Evolutionary conservation across 2,329 filamentous ascomycete species (phyloP).

Genomic region (Exserohilum turcica): DNA sequence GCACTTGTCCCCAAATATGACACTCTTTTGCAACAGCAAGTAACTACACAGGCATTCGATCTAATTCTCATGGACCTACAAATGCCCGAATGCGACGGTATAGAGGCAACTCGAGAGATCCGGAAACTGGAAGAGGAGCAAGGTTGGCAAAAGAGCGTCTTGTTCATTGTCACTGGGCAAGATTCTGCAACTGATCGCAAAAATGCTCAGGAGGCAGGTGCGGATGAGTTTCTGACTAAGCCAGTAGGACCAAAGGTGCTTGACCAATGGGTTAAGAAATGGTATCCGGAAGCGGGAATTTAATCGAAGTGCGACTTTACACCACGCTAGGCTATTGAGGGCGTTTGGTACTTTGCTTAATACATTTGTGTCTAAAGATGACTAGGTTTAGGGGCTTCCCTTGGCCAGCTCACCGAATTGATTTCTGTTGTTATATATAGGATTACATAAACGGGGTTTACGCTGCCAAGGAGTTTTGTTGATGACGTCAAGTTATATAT

Average conservation of each 20-base stretch:
- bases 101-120: conserved; percentile 44
- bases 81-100: conserved; percentile 49
- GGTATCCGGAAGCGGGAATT: conserved; percentile 23
- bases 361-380: neutral
- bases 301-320: neutral
- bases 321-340: no score
- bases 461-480: no score
- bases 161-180: conserved; percentile 46
- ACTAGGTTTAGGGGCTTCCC: neutral
- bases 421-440: neutral
- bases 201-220: conserved; percentile 34
- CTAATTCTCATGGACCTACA: conserved; percentile 51
- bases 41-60: conserved; percentile 28
- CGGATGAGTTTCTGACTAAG: conserved; percentile 41
- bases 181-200: conserved; percentile 34
- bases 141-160: conserved; percentile 27
- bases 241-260: conserved; percentile 39
- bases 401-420: neutral
- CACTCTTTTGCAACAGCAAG: conserved; percentile 8
- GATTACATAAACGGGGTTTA: no score
- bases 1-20: conserved; percentile 3
- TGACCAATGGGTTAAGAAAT: conserved; percentile 28
- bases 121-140: conserved; percentile 37
- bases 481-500: no score
- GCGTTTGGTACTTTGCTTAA: no score